Evolutionary conservation across 2,329 filamentous ascomycete genomes (phyloP), one percentile per base, ranked within the genome.

Genomic region (Alternaria metachromatica): DNA sequence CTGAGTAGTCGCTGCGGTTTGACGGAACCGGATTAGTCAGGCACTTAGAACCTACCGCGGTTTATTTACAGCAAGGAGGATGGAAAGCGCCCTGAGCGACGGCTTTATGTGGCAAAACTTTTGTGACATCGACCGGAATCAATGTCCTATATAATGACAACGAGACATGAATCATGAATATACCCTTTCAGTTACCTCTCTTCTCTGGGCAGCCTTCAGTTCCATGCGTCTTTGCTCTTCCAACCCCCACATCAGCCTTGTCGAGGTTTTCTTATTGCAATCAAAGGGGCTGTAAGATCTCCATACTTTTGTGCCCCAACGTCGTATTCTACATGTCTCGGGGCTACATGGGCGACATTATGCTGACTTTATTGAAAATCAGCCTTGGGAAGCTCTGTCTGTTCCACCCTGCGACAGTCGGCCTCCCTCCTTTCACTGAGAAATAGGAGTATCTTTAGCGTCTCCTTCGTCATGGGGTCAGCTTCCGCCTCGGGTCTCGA

Each of bases 151-250:
- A 56, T 63, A 64, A 70, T 53, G 63, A 70, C 54, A 63, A 68
- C 57, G 64, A 67, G 62, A 67, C 48, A 70, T 58, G 66, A 70
- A 33, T 64, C 30, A 70, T 62, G 68, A 70, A 54, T 56, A 62
- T 62, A 62, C 60, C 60, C 55, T 28, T 33, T 62, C 43, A 58
- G 11, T 23, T 30, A 48, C n/a, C 18, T 28, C n/a, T 33, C 8
- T 26, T 23, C 12, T 37, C 20, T 12, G 3, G 8, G 37, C 37
- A 41, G 37, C 37, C 2, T 41, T 5, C 37, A 41, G 37, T 41
- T 41, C n/a, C 37, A 41, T 41, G 37, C 37, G n/a, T 41, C 37
- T 41, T 41, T 41, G 37, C 37, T 41, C 37, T 41, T 41, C n/a
- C 37, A 41, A 41, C 37, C 37, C 37, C 37, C 37, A 41, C n/a